Conservation (phyloP, 148 eudicot genomes). For the Euryodendron excelsum region DNA sequence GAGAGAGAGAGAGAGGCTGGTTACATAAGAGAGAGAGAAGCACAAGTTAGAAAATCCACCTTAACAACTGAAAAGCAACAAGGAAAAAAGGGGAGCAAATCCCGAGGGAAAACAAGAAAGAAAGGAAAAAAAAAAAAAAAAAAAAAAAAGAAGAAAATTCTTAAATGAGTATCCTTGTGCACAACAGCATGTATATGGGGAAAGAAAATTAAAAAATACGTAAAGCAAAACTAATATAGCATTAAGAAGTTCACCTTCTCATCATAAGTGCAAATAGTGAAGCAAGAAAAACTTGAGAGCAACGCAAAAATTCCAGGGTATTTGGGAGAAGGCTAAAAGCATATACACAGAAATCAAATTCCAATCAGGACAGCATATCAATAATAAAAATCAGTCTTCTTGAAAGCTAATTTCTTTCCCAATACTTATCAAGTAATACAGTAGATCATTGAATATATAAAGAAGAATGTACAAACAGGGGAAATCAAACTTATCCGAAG, state of each 20-base stretch:
- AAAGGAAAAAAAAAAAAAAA: too few species aligned
- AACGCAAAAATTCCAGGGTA: neutral
- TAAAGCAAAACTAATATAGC: neutral
- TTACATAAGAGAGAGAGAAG: constrained; percentile 30
- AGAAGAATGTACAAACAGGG: neutral
- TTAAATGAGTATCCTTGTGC: neutral
- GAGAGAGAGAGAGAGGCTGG: too few species aligned
- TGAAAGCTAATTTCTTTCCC: neutral
- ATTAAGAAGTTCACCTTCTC: neutral
- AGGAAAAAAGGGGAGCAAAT: neutral
- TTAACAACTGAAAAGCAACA: neutral
- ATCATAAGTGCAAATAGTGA: neutral
- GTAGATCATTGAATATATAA: neutral
- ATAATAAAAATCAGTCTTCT: neutral
- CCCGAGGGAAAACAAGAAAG: neutral
- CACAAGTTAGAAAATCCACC: constrained; percentile 4
- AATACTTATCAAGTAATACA: neutral
- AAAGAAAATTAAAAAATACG: too few species aligned
- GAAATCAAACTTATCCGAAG: neutral
- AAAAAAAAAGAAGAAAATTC: neutral
- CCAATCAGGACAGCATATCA: neutral
- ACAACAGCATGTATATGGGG: neutral
- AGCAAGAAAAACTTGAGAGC: neutral
- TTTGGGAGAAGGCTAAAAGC: neutral
- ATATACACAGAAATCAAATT: neutral